phyloP scores from a whole-genome alignment of 208 protist genomes.

The Leptomonas pyrrhocoris region DNA sequence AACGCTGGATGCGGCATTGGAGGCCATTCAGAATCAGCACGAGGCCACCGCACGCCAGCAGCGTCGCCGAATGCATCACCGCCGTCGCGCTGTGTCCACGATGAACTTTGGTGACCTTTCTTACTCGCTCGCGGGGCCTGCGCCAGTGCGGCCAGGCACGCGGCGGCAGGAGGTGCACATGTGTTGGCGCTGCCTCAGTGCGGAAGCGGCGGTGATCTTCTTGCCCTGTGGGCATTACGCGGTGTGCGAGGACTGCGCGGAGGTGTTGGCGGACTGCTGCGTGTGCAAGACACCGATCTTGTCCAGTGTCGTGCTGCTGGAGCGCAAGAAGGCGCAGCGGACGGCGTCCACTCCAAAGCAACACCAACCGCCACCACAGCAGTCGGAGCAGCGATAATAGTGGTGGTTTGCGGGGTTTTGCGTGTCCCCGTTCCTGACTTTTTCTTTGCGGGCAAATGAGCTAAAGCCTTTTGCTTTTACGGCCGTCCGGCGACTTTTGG shows the following conservation, averaged over 20 bases:
- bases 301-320: constrained; percentile 49
- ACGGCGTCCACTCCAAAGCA: not conserved
- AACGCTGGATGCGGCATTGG: constrained; percentile 13
- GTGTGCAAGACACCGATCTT: constrained; percentile 56
- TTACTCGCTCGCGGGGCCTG: constrained; percentile 49
- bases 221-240: constrained; percentile 77
- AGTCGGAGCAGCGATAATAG: not conserved
- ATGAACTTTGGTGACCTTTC: constrained; percentile 49
- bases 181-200: constrained; percentile 76
- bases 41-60: constrained; percentile 18
- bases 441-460: not conserved
- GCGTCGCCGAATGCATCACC: constrained; percentile 21
- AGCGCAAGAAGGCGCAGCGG: constrained; percentile 11
- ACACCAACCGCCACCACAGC: constrained; percentile 14
- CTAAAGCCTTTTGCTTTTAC: too few relatives aligned
- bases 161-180: constrained; percentile 65
- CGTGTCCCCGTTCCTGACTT: not conserved
- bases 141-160: constrained; percentile 38
- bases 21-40: constrained; percentile 26
- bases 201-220: constrained; percentile 64
- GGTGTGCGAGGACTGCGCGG: constrained; percentile 54
- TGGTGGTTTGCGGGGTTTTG: not conserved
- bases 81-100: constrained; percentile 40
- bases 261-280: constrained; percentile 51
- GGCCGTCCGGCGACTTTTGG: too few relatives aligned